These are phyloP conservation scores for Ambrosia trifida DNA, from an alignment of 129 eudicot genomes.

Conservation along the genomic window DNA sequence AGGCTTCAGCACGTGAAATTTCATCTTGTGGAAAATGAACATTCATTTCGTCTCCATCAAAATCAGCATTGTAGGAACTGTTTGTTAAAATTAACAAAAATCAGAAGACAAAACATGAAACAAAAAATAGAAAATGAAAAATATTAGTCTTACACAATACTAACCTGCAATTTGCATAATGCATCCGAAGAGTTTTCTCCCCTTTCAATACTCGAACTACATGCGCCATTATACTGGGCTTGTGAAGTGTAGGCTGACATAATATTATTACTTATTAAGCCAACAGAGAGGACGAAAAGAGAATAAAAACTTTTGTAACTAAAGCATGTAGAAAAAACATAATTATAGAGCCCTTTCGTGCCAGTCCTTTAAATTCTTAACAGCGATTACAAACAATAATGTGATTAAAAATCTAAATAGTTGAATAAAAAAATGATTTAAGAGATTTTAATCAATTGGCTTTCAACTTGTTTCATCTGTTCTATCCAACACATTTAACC, in stretches of 20 bases:
- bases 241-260: constrained; percentile 95
- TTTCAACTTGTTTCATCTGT: neutral
- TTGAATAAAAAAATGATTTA: neutral
- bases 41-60: constrained; percentile 98
- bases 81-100: constrained; percentile 15
- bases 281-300: neutral
- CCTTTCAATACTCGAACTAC: constrained; percentile 92
- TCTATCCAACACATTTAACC: neutral
- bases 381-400: neutral
- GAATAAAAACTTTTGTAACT: neutral
- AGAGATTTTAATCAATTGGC: neutral
- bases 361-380: neutral
- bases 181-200: constrained; percentile 97
- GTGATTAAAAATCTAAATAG: neutral
- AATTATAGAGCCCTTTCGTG: neutral
- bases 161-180: constrained; percentile 98
- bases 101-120: neutral
- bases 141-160: constrained; percentile 12
- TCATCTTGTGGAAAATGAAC: constrained; percentile 99
- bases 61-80: constrained; percentile 97
- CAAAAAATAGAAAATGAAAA: neutral
- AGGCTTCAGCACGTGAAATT: constrained; percentile 97
- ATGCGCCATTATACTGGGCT: constrained; percentile 97
- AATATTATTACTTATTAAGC: constrained; percentile 3
- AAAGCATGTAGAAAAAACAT: neutral